Evolutionary conservation across 1,284 basidiomycete species (phyloP).

Genomic region (Irpex lacteus): DNA sequence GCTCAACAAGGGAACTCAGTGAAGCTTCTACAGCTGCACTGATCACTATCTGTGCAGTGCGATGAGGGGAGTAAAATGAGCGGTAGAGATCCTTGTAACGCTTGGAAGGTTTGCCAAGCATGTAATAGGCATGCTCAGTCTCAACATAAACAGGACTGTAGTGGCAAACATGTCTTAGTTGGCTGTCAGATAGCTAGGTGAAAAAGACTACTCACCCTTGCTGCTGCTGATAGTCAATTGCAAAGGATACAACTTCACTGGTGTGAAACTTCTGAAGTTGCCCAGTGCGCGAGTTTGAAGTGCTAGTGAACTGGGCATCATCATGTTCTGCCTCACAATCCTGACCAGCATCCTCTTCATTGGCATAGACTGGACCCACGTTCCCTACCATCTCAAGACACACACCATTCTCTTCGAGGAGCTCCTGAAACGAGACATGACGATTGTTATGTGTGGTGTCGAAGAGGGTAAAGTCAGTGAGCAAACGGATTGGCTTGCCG

Average conservation of each 20-base stretch:
- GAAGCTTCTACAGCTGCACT: constrained; percentile 18
- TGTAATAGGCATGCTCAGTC: constrained; percentile 60
- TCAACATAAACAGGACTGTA: constrained; percentile 59
- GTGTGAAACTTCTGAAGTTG: constrained; percentile 32
- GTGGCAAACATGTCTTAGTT: background rate
- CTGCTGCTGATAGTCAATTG: constrained; percentile 33
- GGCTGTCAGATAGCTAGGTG: background rate
- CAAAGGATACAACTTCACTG: constrained; percentile 30
- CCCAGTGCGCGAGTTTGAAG: no score
- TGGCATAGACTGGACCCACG: constrained; percentile 30
- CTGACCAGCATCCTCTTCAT: constrained; percentile 43
- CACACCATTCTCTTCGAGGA: constrained; percentile 21
- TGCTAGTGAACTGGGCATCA: background rate
- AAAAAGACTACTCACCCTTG: constrained; percentile 34
- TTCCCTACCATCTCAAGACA: constrained; percentile 35
- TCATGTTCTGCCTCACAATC: constrained; percentile 21
- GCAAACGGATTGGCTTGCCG: constrained; percentile 34
- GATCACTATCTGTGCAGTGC: constrained; percentile 43
- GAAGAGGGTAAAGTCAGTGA: constrained; percentile 40
- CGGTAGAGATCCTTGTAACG: constrained; percentile 43
- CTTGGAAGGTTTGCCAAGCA: constrained; percentile 44
- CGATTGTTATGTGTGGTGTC: constrained; percentile 27
- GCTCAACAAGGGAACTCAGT: constrained; percentile 3
- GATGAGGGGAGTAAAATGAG: constrained; percentile 48
- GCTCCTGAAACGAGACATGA: constrained; percentile 30